Evolutionary conservation across 768 basidiomycete genomes (phyloP).

Genomic region (Sporobolomyces roseus): DNA sequence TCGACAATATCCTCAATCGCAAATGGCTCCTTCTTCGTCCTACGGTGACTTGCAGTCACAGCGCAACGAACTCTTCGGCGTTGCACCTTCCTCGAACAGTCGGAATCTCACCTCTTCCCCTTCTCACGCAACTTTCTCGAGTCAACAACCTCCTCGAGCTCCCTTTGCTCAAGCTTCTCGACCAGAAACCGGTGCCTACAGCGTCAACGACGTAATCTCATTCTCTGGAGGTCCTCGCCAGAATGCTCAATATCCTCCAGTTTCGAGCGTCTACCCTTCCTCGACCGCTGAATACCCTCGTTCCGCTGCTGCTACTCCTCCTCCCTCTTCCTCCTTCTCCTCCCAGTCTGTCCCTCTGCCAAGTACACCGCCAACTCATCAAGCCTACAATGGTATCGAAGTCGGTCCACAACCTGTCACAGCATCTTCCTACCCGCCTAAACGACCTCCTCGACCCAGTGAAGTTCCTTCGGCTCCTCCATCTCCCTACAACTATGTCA

Average conservation of each 20-base stretch:
- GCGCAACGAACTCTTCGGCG: constrained; percentile 16
- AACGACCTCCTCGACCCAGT: constrained; percentile 14
- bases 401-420: constrained; percentile 1
- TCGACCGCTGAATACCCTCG: constrained; percentile 4
- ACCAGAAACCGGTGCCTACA: constrained; percentile 6
- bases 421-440: constrained; percentile 10
- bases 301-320: background rate
- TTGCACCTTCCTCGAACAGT: background rate
- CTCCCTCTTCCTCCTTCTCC: background rate
- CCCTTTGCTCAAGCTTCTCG: constrained; percentile 1
- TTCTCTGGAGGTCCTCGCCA: constrained; percentile 15
- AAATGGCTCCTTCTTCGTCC: background rate
- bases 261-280: background rate
- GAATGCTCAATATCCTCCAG: constrained; percentile 3
- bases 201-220: constrained; percentile 28
- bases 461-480: constrained; percentile 20
- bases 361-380: background rate
- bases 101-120: background rate
- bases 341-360: too few relatives aligned
- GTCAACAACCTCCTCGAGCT: constrained; percentile 1
- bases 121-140: background rate
- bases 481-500: constrained; percentile 16
- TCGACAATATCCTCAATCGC: background rate
- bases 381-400: background rate
- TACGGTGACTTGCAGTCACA: background rate